Percentiles rank a stretch among this genome's conserved stretches.
These are phyloP conservation scores for Bacidia rubella DNA, from an alignment of 495 filamentous ascomycete genomes.

Conservation along the genomic window DNA sequence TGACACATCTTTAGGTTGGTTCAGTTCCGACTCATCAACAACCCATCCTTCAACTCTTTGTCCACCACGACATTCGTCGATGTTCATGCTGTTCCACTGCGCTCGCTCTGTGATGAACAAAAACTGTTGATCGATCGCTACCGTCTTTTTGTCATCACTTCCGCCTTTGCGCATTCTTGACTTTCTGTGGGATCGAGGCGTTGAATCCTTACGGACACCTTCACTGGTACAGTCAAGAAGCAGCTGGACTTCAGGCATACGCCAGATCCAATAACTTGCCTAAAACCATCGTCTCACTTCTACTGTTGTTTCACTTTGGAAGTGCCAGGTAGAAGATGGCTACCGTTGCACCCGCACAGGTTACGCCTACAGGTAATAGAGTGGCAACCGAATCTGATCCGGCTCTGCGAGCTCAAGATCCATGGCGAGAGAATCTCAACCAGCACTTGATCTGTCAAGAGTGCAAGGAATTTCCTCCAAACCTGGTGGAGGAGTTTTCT, in stretches of 20 bases:
- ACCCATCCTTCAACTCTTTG: no score
- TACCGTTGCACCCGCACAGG: constrained; percentile 20
- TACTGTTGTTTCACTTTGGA: no score
- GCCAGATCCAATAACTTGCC: no score
- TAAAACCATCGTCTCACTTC: no score
- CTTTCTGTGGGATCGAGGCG: constrained; percentile 21
- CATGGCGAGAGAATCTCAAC: constrained; percentile 69
- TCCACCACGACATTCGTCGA: no score
- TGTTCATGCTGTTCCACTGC: no score
- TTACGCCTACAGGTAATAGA: background rate
- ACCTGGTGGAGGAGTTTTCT: constrained; percentile 83
- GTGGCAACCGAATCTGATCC: constrained; percentile 19
- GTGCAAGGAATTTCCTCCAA: constrained; percentile 80
- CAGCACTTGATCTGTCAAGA: constrained; percentile 71
- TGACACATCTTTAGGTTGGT: no score
- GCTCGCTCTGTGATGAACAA: background rate
- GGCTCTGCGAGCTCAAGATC: constrained; percentile 18
- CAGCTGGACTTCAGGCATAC: background rate
- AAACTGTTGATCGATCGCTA: background rate
- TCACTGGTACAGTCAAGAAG: constrained; percentile 22
- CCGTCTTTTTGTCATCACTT: background rate
- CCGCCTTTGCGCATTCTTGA: constrained; percentile 13
- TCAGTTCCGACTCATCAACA: no score
- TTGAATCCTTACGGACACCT: constrained; percentile 22
- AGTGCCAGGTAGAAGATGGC: no score